Evolutionary conservation across 1,139 yeast genomes (phyloP), one percentile per base, ranked within the genome.

Genomic region (Saccharomyces hybrid): DNA sequence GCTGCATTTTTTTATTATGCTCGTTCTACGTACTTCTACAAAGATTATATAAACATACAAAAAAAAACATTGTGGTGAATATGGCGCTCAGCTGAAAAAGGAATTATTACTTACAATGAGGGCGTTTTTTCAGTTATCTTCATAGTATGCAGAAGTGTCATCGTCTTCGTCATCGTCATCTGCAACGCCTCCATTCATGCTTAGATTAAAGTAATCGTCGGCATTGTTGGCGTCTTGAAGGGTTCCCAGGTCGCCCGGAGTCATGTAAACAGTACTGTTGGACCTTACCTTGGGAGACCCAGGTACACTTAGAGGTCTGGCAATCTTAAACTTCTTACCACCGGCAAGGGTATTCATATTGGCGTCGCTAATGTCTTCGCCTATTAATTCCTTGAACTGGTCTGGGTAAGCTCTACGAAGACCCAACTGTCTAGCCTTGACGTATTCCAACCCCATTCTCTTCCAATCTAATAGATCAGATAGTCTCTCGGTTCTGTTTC

Each of bases 381-480:
- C 70, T n/a, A 63, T 78, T 2, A 81, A 78, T 60, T 79, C 79
- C 64, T 78, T 77, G 73, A 88, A 91, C 65, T 86, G 80, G 63
- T 86, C 89, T 42, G 98, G 97, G 69, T 93, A 93, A 1, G 98
- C 98, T 65, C 98, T 80, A 71, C 91, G 87, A 68, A 93, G 78
- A 0, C 96, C 88, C 66, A 93, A 79, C 69, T 88, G 93, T 67
- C 99, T 83, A 23, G 98, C 98, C 76, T 93, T 93, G 68, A 88
- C 83, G 72, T 93, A 93, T 73, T 93, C 99, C 55, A 91, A 78
- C 1, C 98, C 98, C 98, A 93, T 91, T 67, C 98, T 81, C 74
- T 88, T 88, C 99, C 99, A 93, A 74, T 93, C 99, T 59, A 93
- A 79, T 64, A 93, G 75, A 69, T 93, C 99, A 54, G 95, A 84